Evolutionary conservation across 2,329 filamentous ascomycete genomes (phyloP), one percentile per base, ranked within the genome.

Genomic region (Trichoderma koningii): DNA sequence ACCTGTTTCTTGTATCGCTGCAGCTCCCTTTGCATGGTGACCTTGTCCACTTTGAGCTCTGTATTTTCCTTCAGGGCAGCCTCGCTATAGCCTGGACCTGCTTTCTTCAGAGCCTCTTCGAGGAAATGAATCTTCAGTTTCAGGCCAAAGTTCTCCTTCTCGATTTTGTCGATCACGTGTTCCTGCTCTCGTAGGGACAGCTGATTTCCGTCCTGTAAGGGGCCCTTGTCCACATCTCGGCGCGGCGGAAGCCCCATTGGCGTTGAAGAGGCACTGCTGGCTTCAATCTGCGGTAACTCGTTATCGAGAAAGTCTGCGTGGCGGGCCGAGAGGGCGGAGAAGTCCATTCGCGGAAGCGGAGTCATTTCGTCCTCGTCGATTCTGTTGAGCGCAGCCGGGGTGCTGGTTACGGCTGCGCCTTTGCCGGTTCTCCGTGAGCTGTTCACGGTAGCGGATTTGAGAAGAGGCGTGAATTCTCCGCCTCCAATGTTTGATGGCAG

Each of bases 121-220:
- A 99, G 84, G 75, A 96, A 99, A 76, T 98, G 93, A 61, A 98
- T 97, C 77, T 97, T 97, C 71, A 98, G 85, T 77, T 98, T 98
- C 62, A 99, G 83, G 26, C 92, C 92, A 74, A 98, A 99, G 74
- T 99, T 99, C 74, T 98, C 95, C 80, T 99, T 99, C 74, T 97
- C 93, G 71, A 99, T 94, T 73, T 91, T 91, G 79, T 97, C 92
- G 71, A 99, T 94, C 70, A 95, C 90, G 70, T 92, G 93, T 77
- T 98, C 95, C 76, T 99, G 95, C 74, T 99, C 95, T 67, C 93
- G 89, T 65, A 99, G 78, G 1, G 95, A 97, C 70, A 97, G 84
- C 73, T 96, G 89, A 71, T 97, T 97, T 21, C 93, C 93, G 71
- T 95, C 90, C 67, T 93, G 89, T 44, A 96, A 78, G 5, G 91